Percentiles rank a stretch among this genome's conserved stretches.
Evolutionary conservation across 768 basidiomycete species (phyloP).

Genomic region (Chalciporus piperatus): DNA sequence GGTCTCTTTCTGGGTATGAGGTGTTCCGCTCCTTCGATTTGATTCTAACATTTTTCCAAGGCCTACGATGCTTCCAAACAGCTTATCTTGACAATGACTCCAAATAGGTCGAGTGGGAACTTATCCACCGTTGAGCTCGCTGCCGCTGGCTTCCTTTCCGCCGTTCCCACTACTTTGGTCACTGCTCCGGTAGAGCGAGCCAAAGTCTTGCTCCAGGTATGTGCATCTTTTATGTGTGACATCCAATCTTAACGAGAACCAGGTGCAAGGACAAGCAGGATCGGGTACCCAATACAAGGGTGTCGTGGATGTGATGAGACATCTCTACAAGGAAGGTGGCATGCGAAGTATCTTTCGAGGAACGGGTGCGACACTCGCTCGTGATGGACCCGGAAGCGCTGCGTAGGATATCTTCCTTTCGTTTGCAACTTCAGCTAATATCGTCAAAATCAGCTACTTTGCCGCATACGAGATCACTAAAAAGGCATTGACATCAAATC

Average conservation of each 20-base stretch:
- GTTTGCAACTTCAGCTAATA: constrained; percentile 6
- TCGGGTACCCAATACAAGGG: constrained; percentile 77
- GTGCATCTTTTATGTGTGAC: constrained; percentile 7
- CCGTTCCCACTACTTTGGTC: constrained; percentile 85
- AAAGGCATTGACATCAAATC: constrained; percentile 76
- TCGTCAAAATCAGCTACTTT: constrained; percentile 67
- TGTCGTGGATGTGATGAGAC: constrained; percentile 84
- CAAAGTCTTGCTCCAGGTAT: constrained; percentile 90
- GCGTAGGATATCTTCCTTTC: constrained; percentile 55
- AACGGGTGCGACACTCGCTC: constrained; percentile 86
- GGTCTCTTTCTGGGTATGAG: constrained; percentile 89
- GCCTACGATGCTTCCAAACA: constrained; percentile 93
- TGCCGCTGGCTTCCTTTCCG: constrained; percentile 89
- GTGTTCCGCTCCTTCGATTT: background rate
- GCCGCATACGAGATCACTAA: constrained; percentile 96
- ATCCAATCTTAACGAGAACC: constrained; percentile 18
- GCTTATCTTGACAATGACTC: constrained; percentile 75
- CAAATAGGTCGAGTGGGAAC: constrained; percentile 60
- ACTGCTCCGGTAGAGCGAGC: constrained; percentile 97
- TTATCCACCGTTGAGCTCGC: constrained; percentile 83
- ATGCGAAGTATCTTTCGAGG: constrained; percentile 90
- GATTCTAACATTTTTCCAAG: constrained; percentile 38
- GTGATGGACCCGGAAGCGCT: constrained; percentile 96
- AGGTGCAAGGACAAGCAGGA: constrained; percentile 88
- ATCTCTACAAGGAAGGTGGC: constrained; percentile 93